Conservation (phyloP, 306 rosid species). For the Biancaea sappan region DNA sequence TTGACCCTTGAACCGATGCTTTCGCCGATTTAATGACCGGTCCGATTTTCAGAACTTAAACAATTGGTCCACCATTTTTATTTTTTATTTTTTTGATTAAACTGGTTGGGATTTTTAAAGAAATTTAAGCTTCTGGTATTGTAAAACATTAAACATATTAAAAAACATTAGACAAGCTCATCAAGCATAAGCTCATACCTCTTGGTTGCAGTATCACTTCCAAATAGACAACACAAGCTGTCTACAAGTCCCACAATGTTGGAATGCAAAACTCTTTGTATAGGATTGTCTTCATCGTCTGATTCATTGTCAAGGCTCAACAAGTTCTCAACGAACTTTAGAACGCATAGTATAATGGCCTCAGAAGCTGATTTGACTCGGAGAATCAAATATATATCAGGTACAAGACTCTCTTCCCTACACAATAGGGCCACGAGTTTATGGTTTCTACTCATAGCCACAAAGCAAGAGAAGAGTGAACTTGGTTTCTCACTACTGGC, state of each 20-base stretch:
- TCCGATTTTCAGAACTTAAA: too few relatives aligned
- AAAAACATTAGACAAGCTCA: slow-evolving; percentile 4
- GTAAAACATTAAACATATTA: not conserved
- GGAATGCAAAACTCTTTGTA: slow-evolving; percentile 51
- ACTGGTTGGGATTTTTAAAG: too few relatives aligned
- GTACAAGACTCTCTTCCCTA: slow-evolving; percentile 68
- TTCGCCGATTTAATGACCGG: too few relatives aligned
- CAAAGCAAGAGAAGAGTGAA: slow-evolving; percentile 87
- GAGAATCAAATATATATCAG: slow-evolving; percentile 80
- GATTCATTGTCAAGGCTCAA: slow-evolving; percentile 67
- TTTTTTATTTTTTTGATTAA: too few relatives aligned
- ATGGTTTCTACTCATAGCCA: slow-evolving; percentile 79
- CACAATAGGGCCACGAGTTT: slow-evolving; percentile 61
- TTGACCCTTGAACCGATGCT: too few relatives aligned
- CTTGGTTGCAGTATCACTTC: slow-evolving; percentile 65
- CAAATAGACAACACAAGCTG: slow-evolving; percentile 70
- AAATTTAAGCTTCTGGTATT: not conserved
- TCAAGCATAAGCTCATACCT: slow-evolving; percentile 49
- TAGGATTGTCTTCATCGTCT: slow-evolving; percentile 53
- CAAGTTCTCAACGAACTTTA: slow-evolving; percentile 79
- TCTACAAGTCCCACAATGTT: slow-evolving; percentile 64
- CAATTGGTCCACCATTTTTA: too few relatives aligned
- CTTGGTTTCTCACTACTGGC: slow-evolving; percentile 94
- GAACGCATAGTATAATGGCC: slow-evolving; percentile 67
- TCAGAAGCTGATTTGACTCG: slow-evolving; percentile 68